Conservation (phyloP, 768 basidiomycete species). For the Rossbeevera mucosa region DNA sequence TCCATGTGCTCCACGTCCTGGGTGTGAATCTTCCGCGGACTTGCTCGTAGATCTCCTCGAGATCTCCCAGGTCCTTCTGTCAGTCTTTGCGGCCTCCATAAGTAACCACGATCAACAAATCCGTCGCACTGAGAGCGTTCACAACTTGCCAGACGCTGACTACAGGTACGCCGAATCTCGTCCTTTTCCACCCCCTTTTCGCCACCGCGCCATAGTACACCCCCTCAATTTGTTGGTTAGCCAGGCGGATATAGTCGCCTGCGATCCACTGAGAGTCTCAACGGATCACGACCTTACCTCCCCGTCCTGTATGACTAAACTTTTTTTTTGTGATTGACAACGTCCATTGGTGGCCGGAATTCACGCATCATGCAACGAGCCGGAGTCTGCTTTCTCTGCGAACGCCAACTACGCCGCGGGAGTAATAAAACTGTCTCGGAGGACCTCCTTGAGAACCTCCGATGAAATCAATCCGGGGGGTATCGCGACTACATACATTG, state of each 20-base stretch:
- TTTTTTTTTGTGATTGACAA: conserved; percentile 11
- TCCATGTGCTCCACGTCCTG: conserved; percentile 26
- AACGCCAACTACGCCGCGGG: conserved; percentile 25
- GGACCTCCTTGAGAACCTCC: conserved; percentile 6
- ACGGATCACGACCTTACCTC: conserved; percentile 33
- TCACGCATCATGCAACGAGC: conserved; percentile 11
- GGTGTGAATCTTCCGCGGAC: conserved; percentile 32
- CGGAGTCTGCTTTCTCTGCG: conserved; percentile 14
- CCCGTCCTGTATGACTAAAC: conserved; percentile 12
- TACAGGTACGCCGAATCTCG: conserved; percentile 16
- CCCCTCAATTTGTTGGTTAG: too few relatives aligned
- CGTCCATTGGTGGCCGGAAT: conserved; percentile 16
- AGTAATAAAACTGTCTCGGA: conserved; percentile 19
- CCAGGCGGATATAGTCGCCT: too few relatives aligned
- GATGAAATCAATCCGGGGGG: conserved; percentile 6
- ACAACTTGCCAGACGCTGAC: conserved; percentile 11
- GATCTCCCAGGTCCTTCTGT: conserved; percentile 22
- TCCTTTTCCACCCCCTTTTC: conserved; percentile 27
- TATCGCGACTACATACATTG: background rate
- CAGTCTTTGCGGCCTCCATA: conserved; percentile 16
- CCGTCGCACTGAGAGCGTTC: background rate
- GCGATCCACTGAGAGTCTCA: too few relatives aligned
- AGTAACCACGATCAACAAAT: conserved; percentile 17
- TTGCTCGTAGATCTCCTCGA: conserved; percentile 23
- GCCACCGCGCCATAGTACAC: conserved; percentile 16